Conservation (phyloP, 768 basidiomycete genomes). For the Suillus weaverae region DNA sequence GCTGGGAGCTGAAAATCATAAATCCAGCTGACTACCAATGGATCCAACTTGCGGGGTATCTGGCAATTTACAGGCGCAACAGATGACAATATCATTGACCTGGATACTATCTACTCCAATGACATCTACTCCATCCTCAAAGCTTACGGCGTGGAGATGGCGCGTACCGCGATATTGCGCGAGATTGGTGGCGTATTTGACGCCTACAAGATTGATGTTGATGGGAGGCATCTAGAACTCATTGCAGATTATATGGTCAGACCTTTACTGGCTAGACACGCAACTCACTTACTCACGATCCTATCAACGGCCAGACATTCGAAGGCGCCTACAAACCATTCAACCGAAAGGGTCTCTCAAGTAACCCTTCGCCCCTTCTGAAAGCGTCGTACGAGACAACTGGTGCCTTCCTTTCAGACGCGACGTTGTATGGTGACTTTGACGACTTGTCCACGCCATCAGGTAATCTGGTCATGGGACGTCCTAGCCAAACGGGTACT, state of each 20-base stretch:
- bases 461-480: slow-evolving; percentile 87
- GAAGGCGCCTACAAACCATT: slow-evolving; percentile 98
- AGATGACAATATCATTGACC: slow-evolving; percentile 64
- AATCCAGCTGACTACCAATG: slow-evolving; percentile 78
- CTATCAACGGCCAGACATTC: slow-evolving; percentile 68
- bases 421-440: slow-evolving; percentile 92
- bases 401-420: slow-evolving; percentile 89
- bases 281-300: background rate
- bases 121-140: slow-evolving; percentile 90
- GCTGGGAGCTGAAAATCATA: background rate
- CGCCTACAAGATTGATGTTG: slow-evolving; percentile 94
- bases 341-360: slow-evolving; percentile 92
- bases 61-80: slow-evolving; percentile 69
- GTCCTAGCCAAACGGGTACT: slow-evolving; percentile 88
- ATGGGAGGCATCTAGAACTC: slow-evolving; percentile 89
- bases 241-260: slow-evolving; percentile 99
- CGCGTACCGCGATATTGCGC: slow-evolving; percentile 82
- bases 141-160: slow-evolving; percentile 97
- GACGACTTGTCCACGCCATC: slow-evolving; percentile 91
- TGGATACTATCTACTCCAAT: slow-evolving; percentile 86
- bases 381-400: slow-evolving; percentile 99
- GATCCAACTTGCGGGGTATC: slow-evolving; percentile 88
- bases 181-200: slow-evolving; percentile 93
- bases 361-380: slow-evolving; percentile 91
- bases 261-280: slow-evolving; percentile 5